Evolutionary conservation across 371 early-diverging fungal species (phyloP), one percentile per base, ranked within the genome.

Genomic region (Zychaea mexicana): DNA sequence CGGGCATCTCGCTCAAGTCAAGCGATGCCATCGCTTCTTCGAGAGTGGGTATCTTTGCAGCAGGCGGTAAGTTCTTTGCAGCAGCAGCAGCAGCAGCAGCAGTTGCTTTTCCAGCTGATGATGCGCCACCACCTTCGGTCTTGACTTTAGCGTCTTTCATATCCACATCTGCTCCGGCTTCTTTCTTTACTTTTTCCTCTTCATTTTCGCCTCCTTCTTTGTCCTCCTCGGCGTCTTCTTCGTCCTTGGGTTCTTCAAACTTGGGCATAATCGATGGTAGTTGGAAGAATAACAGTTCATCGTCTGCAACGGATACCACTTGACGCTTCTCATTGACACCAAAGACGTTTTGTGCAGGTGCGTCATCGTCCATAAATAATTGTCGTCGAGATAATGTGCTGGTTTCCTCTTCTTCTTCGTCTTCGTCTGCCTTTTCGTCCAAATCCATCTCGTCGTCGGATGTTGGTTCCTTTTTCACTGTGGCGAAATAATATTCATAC

Each of bases 1-100:
- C 85, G 7, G 80, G 78, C 65, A 74, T 60, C 10, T 74, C 77
- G 12, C 70, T 73, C 21, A 76, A 60, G 0, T 63, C 66, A 19
- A 80, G 61, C 8, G 73, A 68, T 21, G 45, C 55, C 78, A 77
- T 71, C 21, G 64, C 71, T 17, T 70, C 70, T 53, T 72, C 73
- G 22, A 75, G 30, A 0, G 73, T 56, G 46, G 71, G 68, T 55
- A 28, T 85, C 74, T 67, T 82, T 61, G 74, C 83, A 64, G 76
- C 78, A 60, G 70, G 74, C 70, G 77, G 81, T 73, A 73, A 46
- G n/a, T n/a, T n/a, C n/a, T n/a, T n/a, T n/a, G n/a, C n/a, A n/a
- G n/a, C n/a, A n/a, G n/a, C n/a, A n/a, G n/a, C n/a, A n/a, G n/a
- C n/a, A n/a, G n/a, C n/a, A n/a, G n/a, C n/a, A 6, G 46, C 32